Conservation (phyloP, 108 stramenopile species). For the Nitzschia palea region DNA sequence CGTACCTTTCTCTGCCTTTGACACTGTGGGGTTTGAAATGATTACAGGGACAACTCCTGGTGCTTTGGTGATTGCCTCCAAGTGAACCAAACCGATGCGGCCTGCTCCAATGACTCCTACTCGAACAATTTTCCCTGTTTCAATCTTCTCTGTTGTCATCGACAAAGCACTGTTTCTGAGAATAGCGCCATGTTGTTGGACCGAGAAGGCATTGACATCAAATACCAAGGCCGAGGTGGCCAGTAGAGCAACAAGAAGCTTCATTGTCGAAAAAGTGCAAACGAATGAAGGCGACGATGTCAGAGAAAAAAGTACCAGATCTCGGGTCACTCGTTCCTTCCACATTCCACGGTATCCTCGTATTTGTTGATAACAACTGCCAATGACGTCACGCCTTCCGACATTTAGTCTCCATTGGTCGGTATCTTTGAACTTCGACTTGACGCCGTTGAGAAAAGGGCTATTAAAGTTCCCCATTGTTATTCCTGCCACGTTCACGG, state of each 20-base stretch:
- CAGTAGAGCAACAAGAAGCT: constrained; percentile 17
- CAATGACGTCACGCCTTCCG: no score
- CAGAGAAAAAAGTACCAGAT: no score
- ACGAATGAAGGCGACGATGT: no score
- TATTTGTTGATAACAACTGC: no score
- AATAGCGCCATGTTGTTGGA: constrained; percentile 9
- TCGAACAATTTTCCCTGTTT: constrained; percentile 50
- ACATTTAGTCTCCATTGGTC: no score
- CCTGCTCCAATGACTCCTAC: constrained; percentile 97
- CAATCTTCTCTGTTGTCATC: constrained; percentile 50
- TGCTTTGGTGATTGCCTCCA: constrained; percentile 92
- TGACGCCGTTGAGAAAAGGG: no score
- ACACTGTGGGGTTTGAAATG: constrained; percentile 92
- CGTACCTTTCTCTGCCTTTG: constrained; percentile 88
- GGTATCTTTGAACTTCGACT: no score
- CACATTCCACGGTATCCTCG: no score
- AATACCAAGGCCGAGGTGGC: constrained; percentile 1
- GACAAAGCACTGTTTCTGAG: constrained; percentile 14
- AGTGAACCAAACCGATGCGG: constrained; percentile 93
- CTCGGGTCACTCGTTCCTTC: no score
- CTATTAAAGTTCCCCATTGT: no score
- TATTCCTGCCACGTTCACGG: no score
- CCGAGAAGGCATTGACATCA: constrained; percentile 21
- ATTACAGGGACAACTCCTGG: constrained; percentile 78
- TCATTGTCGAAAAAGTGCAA: constrained; percentile 8